Base-by-base conservation (phyloP, 352 stramenopile species). In the Globisporangium recalcitrans region DNA sequence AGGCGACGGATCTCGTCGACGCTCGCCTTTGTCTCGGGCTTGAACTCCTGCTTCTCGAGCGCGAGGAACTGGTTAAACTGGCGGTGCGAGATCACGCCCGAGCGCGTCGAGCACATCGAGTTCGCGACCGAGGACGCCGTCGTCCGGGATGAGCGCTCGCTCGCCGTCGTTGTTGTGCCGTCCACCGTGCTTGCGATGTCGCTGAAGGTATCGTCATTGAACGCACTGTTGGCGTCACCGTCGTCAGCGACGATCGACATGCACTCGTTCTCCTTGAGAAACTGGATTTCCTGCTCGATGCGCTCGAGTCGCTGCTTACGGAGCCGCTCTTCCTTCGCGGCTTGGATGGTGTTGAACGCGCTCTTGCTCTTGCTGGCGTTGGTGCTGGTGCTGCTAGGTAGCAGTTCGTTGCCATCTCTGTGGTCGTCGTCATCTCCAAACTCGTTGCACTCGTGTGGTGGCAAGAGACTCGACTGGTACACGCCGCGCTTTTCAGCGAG, bases 211-310 rank as follows among this genome's bases (percentile, higher is more conserved):
- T 38, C 34, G 46, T 62, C 57, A 29, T 55, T 24, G 8, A 26
- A n/a, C 52, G 8, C 26, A 58, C 27, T 21, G 16, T 74, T 59
- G n/a, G 24, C 60, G 1, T 60, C 61, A 16, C 58, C 44, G 10
- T 73, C 63, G 34, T 83, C 78, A 9, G 69, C 60, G 10, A 84
- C 54, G 26, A 90, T 88, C 29, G 76, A 19, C 3, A 88, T 67
- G 3, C 42, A 63, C 31, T 73, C 75, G n/a, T 72, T 73, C 52
- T 77, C 68, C 21, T 78, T 65, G 1, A 90, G 58, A 46, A 88
- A 85, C 29, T 62, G 61, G 5, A 90, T 75, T 59, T 88, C 80
- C 29, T 82, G 75, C 16, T 90, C 71, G 22, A 88, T 81, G 3
- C 69, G 70, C 54, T 70, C 67, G 14, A 90, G 73, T 4, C 75